phyloP scores from a whole-genome alignment of 768 basidiomycete genomes.

The Scleroderma citrinum region DNA sequence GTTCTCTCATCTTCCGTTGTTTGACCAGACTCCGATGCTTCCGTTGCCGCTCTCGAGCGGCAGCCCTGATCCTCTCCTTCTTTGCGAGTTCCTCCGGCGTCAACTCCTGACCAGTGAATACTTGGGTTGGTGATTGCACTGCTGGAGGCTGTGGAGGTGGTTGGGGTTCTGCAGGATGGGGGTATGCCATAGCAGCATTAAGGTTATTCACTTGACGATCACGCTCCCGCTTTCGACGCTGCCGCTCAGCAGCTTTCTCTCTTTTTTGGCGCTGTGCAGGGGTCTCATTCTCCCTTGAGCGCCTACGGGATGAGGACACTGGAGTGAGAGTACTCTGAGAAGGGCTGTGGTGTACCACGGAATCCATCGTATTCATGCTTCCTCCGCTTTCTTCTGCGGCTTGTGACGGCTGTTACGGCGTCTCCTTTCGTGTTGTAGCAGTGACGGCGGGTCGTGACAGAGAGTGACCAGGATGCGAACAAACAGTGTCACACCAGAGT shows the following conservation, averaged over 20 bases:
- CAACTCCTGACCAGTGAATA: slow-evolving; percentile 31
- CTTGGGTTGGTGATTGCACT: slow-evolving; percentile 18
- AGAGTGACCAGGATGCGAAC: slow-evolving; percentile 22
- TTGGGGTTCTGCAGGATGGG: slow-evolving; percentile 29
- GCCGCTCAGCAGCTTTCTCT: slow-evolving; percentile 83
- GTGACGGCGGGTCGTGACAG: slow-evolving; percentile 31
- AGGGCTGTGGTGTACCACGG: slow-evolving; percentile 27
- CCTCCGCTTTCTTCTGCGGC: slow-evolving; percentile 8
- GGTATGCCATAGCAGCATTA: slow-evolving; percentile 39
- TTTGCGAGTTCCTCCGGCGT: slow-evolving; percentile 62
- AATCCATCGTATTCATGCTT: slow-evolving; percentile 30
- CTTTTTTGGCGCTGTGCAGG: slow-evolving; percentile 68
- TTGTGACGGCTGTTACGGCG: slow-evolving; percentile 33
- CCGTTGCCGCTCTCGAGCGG: slow-evolving; percentile 74
- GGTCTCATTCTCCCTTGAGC: slow-evolving; percentile 65
- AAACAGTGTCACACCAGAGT: slow-evolving; percentile 17
- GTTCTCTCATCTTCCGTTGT: slow-evolving; percentile 72
- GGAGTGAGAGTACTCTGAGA: slow-evolving; percentile 28
- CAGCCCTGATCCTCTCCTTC: slow-evolving; percentile 65
- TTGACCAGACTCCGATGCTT: slow-evolving; percentile 79
- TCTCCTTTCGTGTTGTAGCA: slow-evolving; percentile 15
- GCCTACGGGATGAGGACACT: slow-evolving; percentile 40
- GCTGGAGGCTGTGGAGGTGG: slow-evolving; percentile 29
- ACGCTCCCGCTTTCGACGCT: slow-evolving; percentile 77
- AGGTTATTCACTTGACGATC: slow-evolving; percentile 40